These are phyloP conservation scores for Hypsizygus ulmarius DNA, from an alignment of 1,284 basidiomycete species.

Conservation along the genomic window DNA sequence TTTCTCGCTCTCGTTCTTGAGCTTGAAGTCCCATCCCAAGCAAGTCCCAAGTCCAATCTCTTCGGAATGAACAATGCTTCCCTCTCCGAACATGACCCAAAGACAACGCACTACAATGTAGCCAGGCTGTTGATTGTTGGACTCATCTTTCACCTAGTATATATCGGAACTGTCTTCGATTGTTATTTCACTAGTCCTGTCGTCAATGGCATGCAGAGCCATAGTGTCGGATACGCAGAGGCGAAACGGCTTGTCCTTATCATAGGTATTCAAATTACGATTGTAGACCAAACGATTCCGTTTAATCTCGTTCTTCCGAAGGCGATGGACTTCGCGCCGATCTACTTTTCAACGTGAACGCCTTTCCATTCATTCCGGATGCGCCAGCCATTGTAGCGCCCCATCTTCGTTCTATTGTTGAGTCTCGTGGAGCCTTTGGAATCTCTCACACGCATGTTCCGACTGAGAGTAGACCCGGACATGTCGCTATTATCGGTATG, in stretches of 20 bases:
- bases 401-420: conserved; percentile 65
- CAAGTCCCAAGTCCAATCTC: background rate
- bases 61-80: conserved; percentile 11
- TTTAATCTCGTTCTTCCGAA: conserved; percentile 25
- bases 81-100: background rate
- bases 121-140: conserved; percentile 56
- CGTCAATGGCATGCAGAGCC: conserved; percentile 68
- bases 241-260: conserved; percentile 80
- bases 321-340: conserved; percentile 86
- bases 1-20: too few relatives aligned
- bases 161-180: conserved; percentile 79
- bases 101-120: conserved; percentile 33
- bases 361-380: conserved; percentile 51
- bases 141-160: conserved; percentile 72
- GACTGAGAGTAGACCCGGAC: conserved; percentile 87
- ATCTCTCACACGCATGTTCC: conserved; percentile 87
- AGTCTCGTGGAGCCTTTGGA: conserved; percentile 74
- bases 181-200: conserved; percentile 87
- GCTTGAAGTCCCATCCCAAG: too few relatives aligned
- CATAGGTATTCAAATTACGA: conserved; percentile 54
- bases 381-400: conserved; percentile 73
- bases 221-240: conserved; percentile 43
- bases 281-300: background rate
- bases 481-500: conserved; percentile 84
- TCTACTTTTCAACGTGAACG: conserved; percentile 67